Evolutionary conservation across 2,329 filamentous ascomycete genomes (phyloP).

Genomic region (Botrytis porri): DNA sequence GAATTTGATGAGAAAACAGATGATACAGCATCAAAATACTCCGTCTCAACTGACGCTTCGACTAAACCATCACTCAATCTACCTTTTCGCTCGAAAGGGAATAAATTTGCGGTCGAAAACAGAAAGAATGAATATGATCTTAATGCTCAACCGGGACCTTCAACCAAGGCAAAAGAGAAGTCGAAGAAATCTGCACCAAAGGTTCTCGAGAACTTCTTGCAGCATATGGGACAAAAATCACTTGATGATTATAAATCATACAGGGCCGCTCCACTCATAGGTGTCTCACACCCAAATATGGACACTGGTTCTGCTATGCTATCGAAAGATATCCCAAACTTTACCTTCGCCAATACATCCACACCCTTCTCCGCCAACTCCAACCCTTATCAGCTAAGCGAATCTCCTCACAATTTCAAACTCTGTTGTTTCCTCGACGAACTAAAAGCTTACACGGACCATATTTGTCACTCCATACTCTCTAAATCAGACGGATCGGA

Average conservation of each 20-base stretch:
- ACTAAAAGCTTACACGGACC: constrained; percentile 15
- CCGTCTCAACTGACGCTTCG: neutral
- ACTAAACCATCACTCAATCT: neutral
- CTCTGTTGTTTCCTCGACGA: constrained; percentile 20
- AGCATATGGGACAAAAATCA: neutral
- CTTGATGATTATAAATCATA: neutral
- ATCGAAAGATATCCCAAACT: neutral
- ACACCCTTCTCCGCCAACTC: neutral
- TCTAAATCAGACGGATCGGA: constrained; percentile 9
- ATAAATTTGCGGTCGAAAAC: neutral
- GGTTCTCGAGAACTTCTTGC: neutral
- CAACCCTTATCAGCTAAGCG: neutral
- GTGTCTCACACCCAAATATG: neutral
- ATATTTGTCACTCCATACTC: constrained; percentile 18
- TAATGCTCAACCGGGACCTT: neutral
- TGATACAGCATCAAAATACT: neutral
- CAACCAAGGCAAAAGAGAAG: neutral
- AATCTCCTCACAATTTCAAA: constrained; percentile 19
- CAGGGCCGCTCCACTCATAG: neutral
- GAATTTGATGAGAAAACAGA: neutral
- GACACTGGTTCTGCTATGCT: neutral
- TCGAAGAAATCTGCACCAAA: neutral
- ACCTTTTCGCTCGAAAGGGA: neutral
- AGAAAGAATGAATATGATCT: neutral
- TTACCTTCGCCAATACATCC: neutral